phyloP scores from a whole-genome alignment of 1,139 yeast genomes.

The Geotrichum phurueaensis region DNA sequence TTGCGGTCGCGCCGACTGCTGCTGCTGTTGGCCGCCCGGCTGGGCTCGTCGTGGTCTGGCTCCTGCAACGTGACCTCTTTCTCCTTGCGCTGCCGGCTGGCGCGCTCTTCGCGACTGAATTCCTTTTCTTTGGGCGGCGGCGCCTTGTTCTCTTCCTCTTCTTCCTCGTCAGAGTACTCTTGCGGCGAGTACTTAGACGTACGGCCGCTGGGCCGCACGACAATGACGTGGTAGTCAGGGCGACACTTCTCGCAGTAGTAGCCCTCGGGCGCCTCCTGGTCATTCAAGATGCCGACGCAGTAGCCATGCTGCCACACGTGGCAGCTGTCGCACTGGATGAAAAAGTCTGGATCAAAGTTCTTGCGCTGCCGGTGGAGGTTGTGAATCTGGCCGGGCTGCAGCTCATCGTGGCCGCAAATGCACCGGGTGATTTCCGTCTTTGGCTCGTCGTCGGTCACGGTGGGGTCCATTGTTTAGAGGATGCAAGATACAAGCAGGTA shows the following conservation, averaged over 20 bases:
- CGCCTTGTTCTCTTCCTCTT: slow-evolving; percentile 25
- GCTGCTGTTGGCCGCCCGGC: neutral
- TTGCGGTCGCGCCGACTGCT: slow-evolving; percentile 7
- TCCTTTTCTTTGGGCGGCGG: slow-evolving; percentile 26
- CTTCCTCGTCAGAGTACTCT: slow-evolving; percentile 24
- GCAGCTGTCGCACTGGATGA: slow-evolving; percentile 86
- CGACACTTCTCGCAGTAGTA: slow-evolving; percentile 90
- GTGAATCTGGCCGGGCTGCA: slow-evolving; percentile 38
- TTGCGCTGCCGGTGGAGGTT: slow-evolving; percentile 43
- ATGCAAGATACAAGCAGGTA: neutral
- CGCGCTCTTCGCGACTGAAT: slow-evolving; percentile 15
- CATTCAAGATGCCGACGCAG: slow-evolving; percentile 77
- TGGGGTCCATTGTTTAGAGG: neutral
- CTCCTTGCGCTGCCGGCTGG: slow-evolving; percentile 13
- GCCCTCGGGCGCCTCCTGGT: slow-evolving; percentile 77
- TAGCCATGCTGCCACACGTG: slow-evolving; percentile 97
- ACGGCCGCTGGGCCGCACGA: slow-evolving; percentile 44
- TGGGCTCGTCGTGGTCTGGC: neutral
- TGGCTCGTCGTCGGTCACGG: slow-evolving; percentile 32
- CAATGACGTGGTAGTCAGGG: slow-evolving; percentile 68
- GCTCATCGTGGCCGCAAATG: slow-evolving; percentile 73
- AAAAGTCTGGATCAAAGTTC: slow-evolving; percentile 69
- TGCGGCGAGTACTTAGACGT: slow-evolving; percentile 42
- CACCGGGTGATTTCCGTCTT: slow-evolving; percentile 82
- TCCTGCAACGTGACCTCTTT: neutral